Percentiles rank a stretch among this genome's conserved stretches.
phyloP scores from a whole-genome alignment of 139 green algal genomes.

The Nannochloris sp. region DNA sequence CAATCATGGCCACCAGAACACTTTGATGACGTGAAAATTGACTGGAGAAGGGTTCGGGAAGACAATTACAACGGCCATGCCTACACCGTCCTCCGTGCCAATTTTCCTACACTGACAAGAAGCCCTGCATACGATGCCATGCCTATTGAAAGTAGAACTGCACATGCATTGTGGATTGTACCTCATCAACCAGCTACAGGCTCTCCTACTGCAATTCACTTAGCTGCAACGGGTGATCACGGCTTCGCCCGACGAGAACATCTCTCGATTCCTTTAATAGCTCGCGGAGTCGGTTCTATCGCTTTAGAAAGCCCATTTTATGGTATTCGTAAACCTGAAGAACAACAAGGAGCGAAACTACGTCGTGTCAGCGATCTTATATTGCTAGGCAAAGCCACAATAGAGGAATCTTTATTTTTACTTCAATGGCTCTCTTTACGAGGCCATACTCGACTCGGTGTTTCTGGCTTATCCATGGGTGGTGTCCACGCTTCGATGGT shows the following conservation, averaged over 20 bases:
- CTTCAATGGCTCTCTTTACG: slow-evolving; percentile 49
- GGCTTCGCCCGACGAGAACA: slow-evolving; percentile 45
- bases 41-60: background rate
- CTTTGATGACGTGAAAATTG: slow-evolving; percentile 17
- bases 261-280: slow-evolving; percentile 51
- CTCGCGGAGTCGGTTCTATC: slow-evolving; percentile 60
- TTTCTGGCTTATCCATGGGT: slow-evolving; percentile 79
- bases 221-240: slow-evolving; percentile 80
- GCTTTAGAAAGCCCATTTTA: slow-evolving; percentile 79
- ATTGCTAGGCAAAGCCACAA: slow-evolving; percentile 71
- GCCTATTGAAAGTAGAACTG: slow-evolving; percentile 31
- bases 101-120: slow-evolving; percentile 51
- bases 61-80: slow-evolving; percentile 21
- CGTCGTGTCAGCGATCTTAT: slow-evolving; percentile 74
- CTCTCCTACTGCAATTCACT: slow-evolving; percentile 58
- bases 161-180: background rate
- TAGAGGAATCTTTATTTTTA: slow-evolving; percentile 69
- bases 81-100: slow-evolving; percentile 50
- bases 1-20: slow-evolving; percentile 28
- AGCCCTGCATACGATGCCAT: slow-evolving; percentile 56
- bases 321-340: slow-evolving; percentile 48
- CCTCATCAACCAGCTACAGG: slow-evolving; percentile 17
- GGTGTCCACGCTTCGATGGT: slow-evolving; percentile 84
- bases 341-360: slow-evolving; percentile 69
- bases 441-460: slow-evolving; percentile 39